A percentile compares a stretch with the other conserved stretches of the same genome.
These are phyloP conservation scores for Amanita polypyramis DNA, from an alignment of 768 basidiomycete species.

Conservation along the genomic window DNA sequence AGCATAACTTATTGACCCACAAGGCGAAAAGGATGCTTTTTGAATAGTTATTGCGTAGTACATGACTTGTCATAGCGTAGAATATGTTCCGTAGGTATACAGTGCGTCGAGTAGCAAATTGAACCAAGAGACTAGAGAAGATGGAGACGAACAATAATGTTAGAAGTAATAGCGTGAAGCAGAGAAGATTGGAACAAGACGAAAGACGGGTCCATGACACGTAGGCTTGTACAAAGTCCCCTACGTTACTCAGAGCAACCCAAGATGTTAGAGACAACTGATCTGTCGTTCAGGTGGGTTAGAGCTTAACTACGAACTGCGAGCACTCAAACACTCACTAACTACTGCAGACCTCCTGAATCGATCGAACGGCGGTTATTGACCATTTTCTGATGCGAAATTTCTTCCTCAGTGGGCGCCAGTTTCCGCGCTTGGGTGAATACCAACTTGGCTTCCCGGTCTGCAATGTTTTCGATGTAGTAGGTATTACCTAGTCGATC, in stretches of 20 bases:
- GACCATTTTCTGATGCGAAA: neutral
- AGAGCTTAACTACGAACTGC: neutral
- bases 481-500: slow-evolving; percentile 82
- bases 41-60: no score
- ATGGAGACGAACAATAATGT: neutral
- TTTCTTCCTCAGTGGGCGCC: slow-evolving; percentile 7
- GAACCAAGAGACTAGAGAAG: neutral
- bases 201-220: neutral
- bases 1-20: no score
- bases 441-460: slow-evolving; percentile 74
- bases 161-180: neutral
- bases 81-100: neutral
- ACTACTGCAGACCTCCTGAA: neutral
- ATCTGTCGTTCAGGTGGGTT: neutral
- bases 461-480: slow-evolving; percentile 77
- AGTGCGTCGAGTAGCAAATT: neutral
- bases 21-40: no score
- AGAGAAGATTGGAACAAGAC: neutral
- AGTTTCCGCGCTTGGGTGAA: slow-evolving; percentile 79
- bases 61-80: no score
- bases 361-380: slow-evolving; percentile 6
- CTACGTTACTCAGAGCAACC: neutral
- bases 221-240: neutral
- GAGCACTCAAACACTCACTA: neutral
- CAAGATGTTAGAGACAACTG: neutral